Evolutionary conservation across 2,329 filamentous ascomycete genomes (phyloP), one percentile per base, ranked within the genome.

Genomic region (Sporothrix euskadiensis): DNA sequence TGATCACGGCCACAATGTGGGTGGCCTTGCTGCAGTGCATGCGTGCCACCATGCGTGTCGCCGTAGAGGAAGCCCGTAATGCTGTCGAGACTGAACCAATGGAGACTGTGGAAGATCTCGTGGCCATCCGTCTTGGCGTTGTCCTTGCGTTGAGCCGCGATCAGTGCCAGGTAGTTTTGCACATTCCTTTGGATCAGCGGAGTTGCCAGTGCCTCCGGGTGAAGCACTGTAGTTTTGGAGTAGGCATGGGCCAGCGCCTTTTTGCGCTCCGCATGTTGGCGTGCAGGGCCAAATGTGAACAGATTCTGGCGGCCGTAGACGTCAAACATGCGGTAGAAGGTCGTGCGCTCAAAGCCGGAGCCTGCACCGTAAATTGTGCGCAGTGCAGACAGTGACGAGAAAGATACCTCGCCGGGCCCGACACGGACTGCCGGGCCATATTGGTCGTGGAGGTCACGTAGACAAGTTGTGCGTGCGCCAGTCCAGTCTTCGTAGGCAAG

Each of bases 291-390:
- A 74, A 88, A 88, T 0, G 85, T 86, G 77, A 88, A 88, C 1
- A 88, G 76, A 71, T 88, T 87, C 77, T 83, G 83, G 10, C 81
- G 80, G 0, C 85, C 85, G 69, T 87, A 87, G 0, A 83, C 84
- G 75, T 87, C 85, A 73, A 88, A 88, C 84, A 88, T 87, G 61
- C 83, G 82, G 72, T 88, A 88, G 76, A 88, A 88, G 0, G 70
- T 65, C 0, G 86, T 86, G 54, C 85, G 79, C 56, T 84, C 85
- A 72, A 85, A 88, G 0, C 82, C 82, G 63, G 82, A 85, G 1
- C 87, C 86, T 0, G 86, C 83, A 0, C 86, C 86, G 77, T 89
- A 88, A 30, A 88, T 88, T 0, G 83, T 83, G n/a, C 83, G 82
- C 52, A 88, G 75, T 0, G 86, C 87, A 0, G 82, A 78, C 0